phyloP scores from a whole-genome alignment of 1,284 basidiomycete genomes.

The Polyporus tsugae region DNA sequence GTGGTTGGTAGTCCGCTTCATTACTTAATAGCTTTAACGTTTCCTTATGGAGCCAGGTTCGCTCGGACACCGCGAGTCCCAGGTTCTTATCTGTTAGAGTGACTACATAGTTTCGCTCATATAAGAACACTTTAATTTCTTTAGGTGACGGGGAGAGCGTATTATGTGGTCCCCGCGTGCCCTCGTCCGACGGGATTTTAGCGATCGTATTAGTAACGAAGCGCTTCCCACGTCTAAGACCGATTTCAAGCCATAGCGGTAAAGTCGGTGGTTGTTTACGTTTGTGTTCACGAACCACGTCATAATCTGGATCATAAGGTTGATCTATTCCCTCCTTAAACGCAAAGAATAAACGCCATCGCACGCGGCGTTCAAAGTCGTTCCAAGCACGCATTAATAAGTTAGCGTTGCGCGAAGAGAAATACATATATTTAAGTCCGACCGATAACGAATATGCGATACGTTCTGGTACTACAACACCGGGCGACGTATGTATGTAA shows the following conservation, averaged over 20 bases:
- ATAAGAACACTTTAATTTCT: neutral
- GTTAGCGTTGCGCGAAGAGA: too few relatives aligned
- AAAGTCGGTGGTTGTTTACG: neutral
- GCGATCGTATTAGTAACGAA: neutral
- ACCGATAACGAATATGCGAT: too few relatives aligned
- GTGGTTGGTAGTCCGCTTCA: neutral
- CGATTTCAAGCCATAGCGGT: neutral
- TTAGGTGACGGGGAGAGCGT: neutral
- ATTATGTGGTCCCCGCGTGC: neutral
- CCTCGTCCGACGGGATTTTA: neutral
- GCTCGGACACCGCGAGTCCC: neutral
- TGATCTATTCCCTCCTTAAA: neutral
- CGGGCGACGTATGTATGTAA: constrained; percentile 1
- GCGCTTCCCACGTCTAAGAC: neutral
- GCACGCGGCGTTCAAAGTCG: neutral
- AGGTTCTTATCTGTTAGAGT: neutral
- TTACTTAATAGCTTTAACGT: neutral
- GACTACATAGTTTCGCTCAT: neutral
- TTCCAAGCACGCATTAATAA: too few relatives aligned
- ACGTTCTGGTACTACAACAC: too few relatives aligned
- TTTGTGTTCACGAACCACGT: neutral
- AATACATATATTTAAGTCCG: too few relatives aligned
- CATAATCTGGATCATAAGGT: neutral
- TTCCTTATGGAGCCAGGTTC: neutral
- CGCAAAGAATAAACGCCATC: neutral